Evolutionary conservation across 2,329 filamentous ascomycete genomes (phyloP).

Genomic region (Calonectria crousiana): DNA sequence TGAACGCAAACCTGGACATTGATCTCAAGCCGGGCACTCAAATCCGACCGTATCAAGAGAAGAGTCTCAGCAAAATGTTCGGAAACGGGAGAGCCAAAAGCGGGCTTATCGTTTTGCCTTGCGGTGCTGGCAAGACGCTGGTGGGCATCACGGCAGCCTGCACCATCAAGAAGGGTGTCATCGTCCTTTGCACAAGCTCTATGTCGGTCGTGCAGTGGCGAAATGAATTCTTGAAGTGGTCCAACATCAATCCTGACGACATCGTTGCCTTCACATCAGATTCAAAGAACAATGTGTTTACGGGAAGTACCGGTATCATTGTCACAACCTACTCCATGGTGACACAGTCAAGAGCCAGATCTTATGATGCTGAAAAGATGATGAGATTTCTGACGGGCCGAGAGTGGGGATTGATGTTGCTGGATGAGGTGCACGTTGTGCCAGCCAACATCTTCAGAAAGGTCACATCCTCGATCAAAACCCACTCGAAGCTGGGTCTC

Average conservation of each 20-base stretch:
- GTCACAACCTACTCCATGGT: slow-evolving; percentile 99
- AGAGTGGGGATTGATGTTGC: slow-evolving; percentile 97
- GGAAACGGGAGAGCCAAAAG: slow-evolving; percentile 97
- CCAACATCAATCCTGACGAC: slow-evolving; percentile 91
- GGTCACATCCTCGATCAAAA: slow-evolving; percentile 92
- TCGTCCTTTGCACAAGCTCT: slow-evolving; percentile 94
- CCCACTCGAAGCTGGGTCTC: slow-evolving; percentile 93
- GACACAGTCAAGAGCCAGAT: slow-evolving; percentile 87
- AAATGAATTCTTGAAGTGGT: slow-evolving; percentile 98
- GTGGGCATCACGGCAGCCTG: slow-evolving; percentile 99
- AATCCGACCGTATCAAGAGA: slow-evolving; percentile 96
- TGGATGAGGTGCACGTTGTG: slow-evolving; percentile 98
- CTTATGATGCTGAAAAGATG: slow-evolving; percentile 95
- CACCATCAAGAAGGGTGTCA: slow-evolving; percentile 96
- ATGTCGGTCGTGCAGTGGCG: slow-evolving; percentile 99
- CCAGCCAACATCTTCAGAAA: slow-evolving; percentile 96
- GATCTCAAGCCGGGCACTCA: slow-evolving; percentile 90
- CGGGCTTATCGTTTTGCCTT: slow-evolving; percentile 96
- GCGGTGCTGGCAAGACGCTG: slow-evolving; percentile 95
- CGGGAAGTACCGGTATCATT: slow-evolving; percentile 92
- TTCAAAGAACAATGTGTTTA: slow-evolving; percentile 83
- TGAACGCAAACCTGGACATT: slow-evolving; percentile 92
- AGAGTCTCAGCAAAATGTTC: slow-evolving; percentile 99
- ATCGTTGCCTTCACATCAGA: slow-evolving; percentile 96
- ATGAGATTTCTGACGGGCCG: slow-evolving; percentile 91